phyloP scores from a whole-genome alignment of 2,329 filamentous ascomycete species.

The Bipolaris bicolor region DNA sequence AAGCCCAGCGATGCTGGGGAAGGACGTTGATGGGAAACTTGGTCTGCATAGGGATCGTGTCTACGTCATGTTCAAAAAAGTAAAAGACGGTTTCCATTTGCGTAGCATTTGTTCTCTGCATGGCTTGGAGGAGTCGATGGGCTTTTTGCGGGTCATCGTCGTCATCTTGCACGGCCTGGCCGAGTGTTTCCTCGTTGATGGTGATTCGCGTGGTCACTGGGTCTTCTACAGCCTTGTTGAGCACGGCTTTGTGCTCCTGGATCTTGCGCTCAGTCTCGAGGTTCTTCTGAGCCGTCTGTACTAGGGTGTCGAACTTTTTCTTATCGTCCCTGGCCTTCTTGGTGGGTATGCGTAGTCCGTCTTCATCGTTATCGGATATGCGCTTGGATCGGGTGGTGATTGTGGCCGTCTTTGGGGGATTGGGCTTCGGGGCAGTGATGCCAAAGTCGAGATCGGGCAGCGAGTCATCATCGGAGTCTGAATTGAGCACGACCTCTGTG shows the following conservation, averaged over 20 bases:
- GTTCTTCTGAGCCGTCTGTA: slow-evolving; percentile 33
- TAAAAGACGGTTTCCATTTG: slow-evolving; percentile 60
- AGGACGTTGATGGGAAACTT: slow-evolving; percentile 27
- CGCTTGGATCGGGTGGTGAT: slow-evolving; percentile 19
- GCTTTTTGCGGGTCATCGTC: slow-evolving; percentile 73
- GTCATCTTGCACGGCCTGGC: slow-evolving; percentile 64
- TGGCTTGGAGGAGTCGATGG: slow-evolving; percentile 61
- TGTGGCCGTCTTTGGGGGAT: slow-evolving; percentile 12
- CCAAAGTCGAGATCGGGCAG: slow-evolving; percentile 57
- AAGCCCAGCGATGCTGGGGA: slow-evolving; percentile 42
- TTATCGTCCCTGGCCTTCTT: slow-evolving; percentile 23
- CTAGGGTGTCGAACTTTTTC: slow-evolving; percentile 28
- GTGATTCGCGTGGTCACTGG: slow-evolving; percentile 5
- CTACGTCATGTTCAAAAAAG: slow-evolving; percentile 54
- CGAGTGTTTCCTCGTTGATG: slow-evolving; percentile 36
- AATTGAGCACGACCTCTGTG: slow-evolving; percentile 61
- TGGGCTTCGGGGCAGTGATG: slow-evolving; percentile 16
- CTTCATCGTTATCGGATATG: slow-evolving; percentile 17
- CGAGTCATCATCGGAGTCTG: slow-evolving; percentile 70
- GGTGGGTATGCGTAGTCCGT: slow-evolving; percentile 31
- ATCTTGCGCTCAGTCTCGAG: slow-evolving; percentile 36
- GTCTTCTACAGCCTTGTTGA: slow-evolving; percentile 31
- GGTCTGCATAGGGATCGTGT: slow-evolving; percentile 1
- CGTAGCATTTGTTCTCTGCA: slow-evolving; percentile 66
- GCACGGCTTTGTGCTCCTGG: slow-evolving; percentile 32